These are phyloP conservation scores for Plasmodium malariae DNA, from an alignment of 169 alveolate species.

Conservation along the genomic window DNA sequence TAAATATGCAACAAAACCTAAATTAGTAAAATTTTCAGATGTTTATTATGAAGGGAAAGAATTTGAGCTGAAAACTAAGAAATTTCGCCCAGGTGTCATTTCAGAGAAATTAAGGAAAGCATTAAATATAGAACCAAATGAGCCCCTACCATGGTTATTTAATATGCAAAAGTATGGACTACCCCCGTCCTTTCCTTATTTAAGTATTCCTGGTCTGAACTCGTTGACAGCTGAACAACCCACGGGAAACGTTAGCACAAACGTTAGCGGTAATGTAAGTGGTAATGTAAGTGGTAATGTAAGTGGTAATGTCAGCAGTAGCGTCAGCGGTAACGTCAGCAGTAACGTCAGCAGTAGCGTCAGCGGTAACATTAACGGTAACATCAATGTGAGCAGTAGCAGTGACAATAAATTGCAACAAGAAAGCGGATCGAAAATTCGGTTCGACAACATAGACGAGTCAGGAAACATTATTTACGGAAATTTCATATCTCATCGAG, in stretches of 20 bases:
- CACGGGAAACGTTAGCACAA: constrained; percentile 4
- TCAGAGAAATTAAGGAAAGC: constrained; percentile 96
- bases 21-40: constrained; percentile 96
- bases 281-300: no score
- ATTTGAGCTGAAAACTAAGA: constrained; percentile 93
- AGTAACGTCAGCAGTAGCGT: no score
- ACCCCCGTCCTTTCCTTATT: constrained; percentile 99
- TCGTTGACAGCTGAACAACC: constrained; percentile 90
- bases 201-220: constrained; percentile 97
- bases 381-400: no score
- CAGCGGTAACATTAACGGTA: no score
- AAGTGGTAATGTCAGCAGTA: no score
- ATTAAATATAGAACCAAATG: constrained; percentile 95
- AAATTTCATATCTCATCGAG: constrained; percentile 78
- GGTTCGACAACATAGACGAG: constrained; percentile 87
- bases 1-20: constrained; percentile 96
- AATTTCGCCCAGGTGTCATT: constrained; percentile 96
- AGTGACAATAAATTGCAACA: not conserved
- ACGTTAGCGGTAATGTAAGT: not conserved
- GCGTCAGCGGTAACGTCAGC: no score
- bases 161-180: constrained; percentile 99
- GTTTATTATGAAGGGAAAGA: constrained; percentile 98
- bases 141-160: constrained; percentile 98
- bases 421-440: not conserved
- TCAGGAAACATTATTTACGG: constrained; percentile 83